Base-by-base conservation (phyloP, 352 stramenopile species). In the Aphanomyces euteiches region DNA sequence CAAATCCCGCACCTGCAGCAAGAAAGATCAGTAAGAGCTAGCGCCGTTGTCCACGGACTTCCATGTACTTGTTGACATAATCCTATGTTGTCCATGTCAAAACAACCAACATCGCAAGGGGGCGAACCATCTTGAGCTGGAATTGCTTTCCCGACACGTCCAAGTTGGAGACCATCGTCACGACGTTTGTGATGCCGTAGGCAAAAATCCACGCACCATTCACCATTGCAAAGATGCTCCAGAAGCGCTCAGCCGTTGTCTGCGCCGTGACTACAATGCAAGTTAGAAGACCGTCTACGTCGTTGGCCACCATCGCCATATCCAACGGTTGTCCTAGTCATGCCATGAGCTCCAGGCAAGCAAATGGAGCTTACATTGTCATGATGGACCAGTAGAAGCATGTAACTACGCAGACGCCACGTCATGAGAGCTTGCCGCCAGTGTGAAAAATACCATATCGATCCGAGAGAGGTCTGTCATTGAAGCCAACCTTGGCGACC, bases 31-130 rank as follows among this genome's bases (percentile, higher is more conserved):
- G 36, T 43, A 54, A 17, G 54, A 19, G 19, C 43, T 19, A 39
- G 28, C 28, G 45, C 5, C 5, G n/a, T 38, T 7, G 40, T 8
- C 17, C 7, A 41, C 10, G 7, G 47, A 70, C 64, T 57, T 88
- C 78, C 85, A 92, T 92, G 77, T 92, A 92, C 61, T 89, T 81
- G 69, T 92, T 92, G 1, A 92, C 73, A 45, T 87, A 82, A 61
- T 92, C 85, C 64, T 70, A 69, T 36, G 0, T 50, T 4, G 3
- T 19, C 7, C 7, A 67, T 66, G 43, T 53, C 4, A 66, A 8
- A 7, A 10, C 28, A 47, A 13, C 0, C 50, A 3, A 37, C 28
- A 13, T 41, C 3, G 34, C 17, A 53, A 12, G 63, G 57, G 57
- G 10, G 2, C 8, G 28, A 36, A 70, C 64, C 85, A 92, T 92